phyloP scores from a whole-genome alignment of 2,329 filamentous ascomycete genomes.

The Trichoderma simmonsii region DNA sequence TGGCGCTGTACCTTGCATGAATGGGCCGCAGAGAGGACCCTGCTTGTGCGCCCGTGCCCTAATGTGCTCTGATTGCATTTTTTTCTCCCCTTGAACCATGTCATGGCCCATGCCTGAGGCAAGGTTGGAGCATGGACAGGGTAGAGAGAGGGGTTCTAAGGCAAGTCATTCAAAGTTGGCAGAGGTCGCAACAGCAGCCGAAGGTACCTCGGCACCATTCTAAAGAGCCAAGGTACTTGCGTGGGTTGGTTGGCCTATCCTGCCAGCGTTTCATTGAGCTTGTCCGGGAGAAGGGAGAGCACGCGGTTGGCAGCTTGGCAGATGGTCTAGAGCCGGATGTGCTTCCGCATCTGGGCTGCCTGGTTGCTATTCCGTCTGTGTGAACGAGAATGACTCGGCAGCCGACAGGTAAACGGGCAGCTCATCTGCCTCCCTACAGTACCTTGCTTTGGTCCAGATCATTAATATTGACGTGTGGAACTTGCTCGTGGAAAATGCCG shows the following conservation, averaged over 20 bases:
- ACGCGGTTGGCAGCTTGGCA: constrained; percentile 2
- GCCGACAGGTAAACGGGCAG: not conserved
- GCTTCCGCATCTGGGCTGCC: not conserved
- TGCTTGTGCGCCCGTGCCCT: not conserved
- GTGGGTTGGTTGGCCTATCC: not conserved
- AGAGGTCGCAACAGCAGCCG: too few relatives aligned
- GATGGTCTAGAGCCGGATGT: not conserved
- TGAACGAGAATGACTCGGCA: not conserved
- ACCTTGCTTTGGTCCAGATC: not conserved
- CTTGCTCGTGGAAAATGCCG: not conserved
- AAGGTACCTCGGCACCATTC: not conserved
- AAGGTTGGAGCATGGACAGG: not conserved
- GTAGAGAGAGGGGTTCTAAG: not conserved
- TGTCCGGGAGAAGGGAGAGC: not conserved
- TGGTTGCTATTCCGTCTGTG: not conserved
- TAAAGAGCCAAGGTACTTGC: not conserved
- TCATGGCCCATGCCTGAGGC: not conserved
- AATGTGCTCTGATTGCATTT: not conserved
- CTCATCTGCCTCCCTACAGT: not conserved
- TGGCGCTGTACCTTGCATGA: constrained; percentile 15
- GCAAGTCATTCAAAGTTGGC: not conserved
- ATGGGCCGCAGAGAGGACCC: not conserved
- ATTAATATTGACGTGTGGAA: not conserved
- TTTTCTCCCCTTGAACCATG: not conserved
- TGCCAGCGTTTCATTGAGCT: not conserved